Evolutionary conservation across 2,329 filamentous ascomycete species (phyloP).

Genomic region (Aspergillus pseudoglaucus): DNA sequence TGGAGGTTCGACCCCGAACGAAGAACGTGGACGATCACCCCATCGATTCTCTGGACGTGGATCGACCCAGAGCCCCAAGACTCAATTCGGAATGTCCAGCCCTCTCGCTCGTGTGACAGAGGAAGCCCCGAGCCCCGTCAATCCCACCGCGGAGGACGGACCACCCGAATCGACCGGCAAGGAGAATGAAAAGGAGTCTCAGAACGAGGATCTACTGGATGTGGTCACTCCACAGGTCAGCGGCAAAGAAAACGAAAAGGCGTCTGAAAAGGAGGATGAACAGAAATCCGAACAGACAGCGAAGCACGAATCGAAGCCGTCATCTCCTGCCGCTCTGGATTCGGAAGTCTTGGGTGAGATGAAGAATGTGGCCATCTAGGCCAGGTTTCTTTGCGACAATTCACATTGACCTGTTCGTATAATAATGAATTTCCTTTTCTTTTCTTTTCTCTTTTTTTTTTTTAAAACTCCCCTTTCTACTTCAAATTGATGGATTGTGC

Average conservation of each 20-base stretch:
- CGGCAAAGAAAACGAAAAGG: constrained; percentile 28
- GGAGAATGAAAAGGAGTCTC: constrained; percentile 23
- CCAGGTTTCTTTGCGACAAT: neutral
- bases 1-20: constrained; percentile 39
- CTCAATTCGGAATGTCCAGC: constrained; percentile 37
- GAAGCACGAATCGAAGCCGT: constrained; percentile 22
- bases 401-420: neutral
- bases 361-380: constrained; percentile 43
- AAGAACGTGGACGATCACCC: constrained; percentile 44
- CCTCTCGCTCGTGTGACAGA: constrained; percentile 43
- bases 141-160: constrained; percentile 25
- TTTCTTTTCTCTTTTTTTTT: constrained; percentile 8
- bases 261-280: constrained; percentile 15
- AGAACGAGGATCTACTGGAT: constrained; percentile 35
- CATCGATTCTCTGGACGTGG: constrained; percentile 41
- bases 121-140: constrained; percentile 34
- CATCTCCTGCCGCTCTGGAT: constrained; percentile 25
- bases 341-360: constrained; percentile 40
- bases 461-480: constrained; percentile 8
- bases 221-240: constrained; percentile 31
- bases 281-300: constrained; percentile 23
- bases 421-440: constrained; percentile 5
- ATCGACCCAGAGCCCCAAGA: constrained; percentile 40
- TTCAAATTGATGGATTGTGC: constrained; percentile 18
- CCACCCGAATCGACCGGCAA: constrained; percentile 26